Base-by-base conservation (phyloP, 1,284 basidiomycete genomes). In the Rhizopogon hawkerae region DNA sequence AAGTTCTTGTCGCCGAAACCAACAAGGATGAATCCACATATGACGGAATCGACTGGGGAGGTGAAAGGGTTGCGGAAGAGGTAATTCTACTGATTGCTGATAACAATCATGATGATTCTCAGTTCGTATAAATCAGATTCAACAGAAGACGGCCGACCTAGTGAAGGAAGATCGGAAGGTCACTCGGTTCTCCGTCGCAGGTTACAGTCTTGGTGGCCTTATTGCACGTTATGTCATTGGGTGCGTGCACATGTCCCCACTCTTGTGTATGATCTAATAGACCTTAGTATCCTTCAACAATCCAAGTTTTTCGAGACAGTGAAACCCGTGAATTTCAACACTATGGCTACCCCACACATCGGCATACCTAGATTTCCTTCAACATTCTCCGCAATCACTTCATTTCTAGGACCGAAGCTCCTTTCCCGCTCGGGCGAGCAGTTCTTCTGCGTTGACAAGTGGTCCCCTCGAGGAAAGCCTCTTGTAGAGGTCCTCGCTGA, bases 391-490 rank as follows among this genome's bases (percentile, higher is more conserved):
- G 69, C 71, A 0, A 50, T 83, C 0, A 64, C 78, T n/a, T 61
- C 73, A 1, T 76, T 67, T 46, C 63, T 94, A 4, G 92, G 88
- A 0, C 81, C 88, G 0, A 78, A 74, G 43, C 64, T 93, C 11
- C 70, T 95, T n/a, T 88, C 87, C 3, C 72, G 92, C 41, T 90
- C 92, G 0, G 92, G 92, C 5, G 79, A 88, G 57, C 89, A 92
- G 57, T 81, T 92, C 48, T 88, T 81, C 60, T 79, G 76, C 38
- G 74, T 72, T 0, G 92, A 95, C 65, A 77, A 76, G 52, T 94
- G 87, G 77, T 79, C 81, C 0, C 72, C 75, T 1, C 76, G 74
- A 48, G 85, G 83, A 2, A 72, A 84, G 46, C 80, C 89, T 2
- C 64, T 95, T 4, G 63, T 94, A 16, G 82, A 90, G 52, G 79